A percentile compares a stretch with the other conserved stretches of the same genome.
Evolutionary conservation across 345 rosid species (phyloP).

Genomic region (Cardamine resedifolia): DNA sequence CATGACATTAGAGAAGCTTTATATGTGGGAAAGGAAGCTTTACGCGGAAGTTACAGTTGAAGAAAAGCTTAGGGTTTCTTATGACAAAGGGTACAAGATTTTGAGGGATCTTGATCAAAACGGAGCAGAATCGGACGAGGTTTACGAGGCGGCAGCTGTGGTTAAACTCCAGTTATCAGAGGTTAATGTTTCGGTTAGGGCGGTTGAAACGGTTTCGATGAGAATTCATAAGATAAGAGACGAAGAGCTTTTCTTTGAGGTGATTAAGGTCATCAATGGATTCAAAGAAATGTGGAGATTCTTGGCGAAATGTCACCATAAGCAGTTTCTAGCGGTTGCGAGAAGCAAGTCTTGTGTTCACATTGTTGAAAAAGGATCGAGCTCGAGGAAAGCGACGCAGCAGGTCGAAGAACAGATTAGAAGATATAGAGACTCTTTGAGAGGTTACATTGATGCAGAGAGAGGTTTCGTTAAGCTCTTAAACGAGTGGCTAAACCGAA

Average conservation of each 20-base stretch:
- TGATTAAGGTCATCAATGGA: constrained; percentile 23
- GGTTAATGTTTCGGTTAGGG: constrained; percentile 23
- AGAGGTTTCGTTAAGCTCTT: constrained; percentile 35
- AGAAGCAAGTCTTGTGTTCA: constrained; percentile 37
- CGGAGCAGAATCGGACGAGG: constrained; percentile 17
- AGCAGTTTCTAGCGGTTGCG: constrained; percentile 26
- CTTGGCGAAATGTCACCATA: constrained; percentile 38
- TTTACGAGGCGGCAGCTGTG: constrained; percentile 19
- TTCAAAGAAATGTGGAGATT: constrained; percentile 36
- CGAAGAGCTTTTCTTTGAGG: constrained; percentile 29
- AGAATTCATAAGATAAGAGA: constrained; percentile 39
- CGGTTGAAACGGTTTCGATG: constrained; percentile 28
- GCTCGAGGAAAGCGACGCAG: constrained; percentile 25
- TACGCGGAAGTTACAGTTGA: constrained; percentile 23
- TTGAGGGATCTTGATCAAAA: constrained; percentile 22
- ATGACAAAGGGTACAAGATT: constrained; percentile 25
- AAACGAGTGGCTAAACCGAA: constrained; percentile 45
- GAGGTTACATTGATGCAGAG: constrained; percentile 35
- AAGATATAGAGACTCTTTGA: constrained; percentile 34
- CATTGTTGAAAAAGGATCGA: constrained; percentile 29
- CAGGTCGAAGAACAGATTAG: constrained; percentile 24
- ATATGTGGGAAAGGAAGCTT: constrained; percentile 35
- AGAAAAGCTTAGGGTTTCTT: constrained; percentile 33
- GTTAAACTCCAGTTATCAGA: constrained; percentile 6
- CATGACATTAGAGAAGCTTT: constrained; percentile 32